Evolutionary conservation across 2,329 filamentous ascomycete genomes (phyloP), one percentile per base, ranked within the genome.

Genomic region (Ophiosphaerella korrae): DNA sequence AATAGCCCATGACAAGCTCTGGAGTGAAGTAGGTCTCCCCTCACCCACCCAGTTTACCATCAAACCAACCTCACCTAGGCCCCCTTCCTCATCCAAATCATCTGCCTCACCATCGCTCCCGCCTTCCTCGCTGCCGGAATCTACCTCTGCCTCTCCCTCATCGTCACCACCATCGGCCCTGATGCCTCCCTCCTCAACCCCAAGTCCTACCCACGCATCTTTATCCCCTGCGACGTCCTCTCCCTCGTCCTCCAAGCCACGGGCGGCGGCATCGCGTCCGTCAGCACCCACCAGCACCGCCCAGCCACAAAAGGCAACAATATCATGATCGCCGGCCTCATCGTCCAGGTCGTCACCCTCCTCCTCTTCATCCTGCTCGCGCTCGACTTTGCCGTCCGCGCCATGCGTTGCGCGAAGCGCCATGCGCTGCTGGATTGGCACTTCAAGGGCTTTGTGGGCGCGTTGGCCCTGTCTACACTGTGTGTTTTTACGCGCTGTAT

Each of bases 81-180:
- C 11, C 83, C 79, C 7, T 89, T 89, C 66, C 79, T 88, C 66
- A 79, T 88, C n/a, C 84, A 89, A 65, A 87, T 88, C 56, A 80
- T 82, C 53, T 86, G 83, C 69, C 76, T 88, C 43, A 83, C 80
- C 58, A 80, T 80, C 38, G 79, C 74, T 0, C 68, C 68, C 8
- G 81, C 83, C 47, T 85, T 83, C 68, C 79, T 82, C 62, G 79
- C 83, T 24, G 86, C 86, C 0, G 84, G 84, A 51, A 84, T 89
- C 64, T 89, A 89, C 67, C 80, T 88, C 46, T 86, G 83, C 26
- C 77, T 88, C 26, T 74, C 74, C 2, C 70, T 70, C 38, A 74
- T 74, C 50, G 73, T 78, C 49, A 59, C 66, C 33, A 73, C 68
- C 43, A 75, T 77, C 57, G 76, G 68, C 31, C 48, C 64, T 9